phyloP scores from a whole-genome alignment of 768 basidiomycete species.

The Myochromella boudieri region DNA sequence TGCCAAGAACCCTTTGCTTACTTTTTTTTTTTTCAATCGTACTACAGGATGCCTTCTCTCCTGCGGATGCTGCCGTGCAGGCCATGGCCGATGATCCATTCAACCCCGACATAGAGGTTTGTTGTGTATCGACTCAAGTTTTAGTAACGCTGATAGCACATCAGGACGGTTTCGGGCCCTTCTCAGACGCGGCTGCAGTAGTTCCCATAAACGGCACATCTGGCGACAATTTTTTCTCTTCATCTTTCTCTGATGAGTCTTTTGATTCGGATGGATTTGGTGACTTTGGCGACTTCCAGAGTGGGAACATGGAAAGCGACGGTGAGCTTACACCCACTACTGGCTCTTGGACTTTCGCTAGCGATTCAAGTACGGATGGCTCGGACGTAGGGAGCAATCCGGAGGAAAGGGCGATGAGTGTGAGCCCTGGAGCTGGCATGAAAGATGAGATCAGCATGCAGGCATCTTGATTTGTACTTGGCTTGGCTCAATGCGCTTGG shows the following conservation, averaged over 20 bases:
- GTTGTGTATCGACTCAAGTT: constrained; percentile 16
- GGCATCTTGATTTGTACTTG: not conserved
- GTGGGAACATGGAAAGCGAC: constrained; percentile 32
- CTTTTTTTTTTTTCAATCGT: not conserved
- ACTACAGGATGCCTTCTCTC: constrained; percentile 54
- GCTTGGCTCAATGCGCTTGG: not conserved
- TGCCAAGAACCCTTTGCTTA: not conserved
- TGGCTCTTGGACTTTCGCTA: constrained; percentile 72
- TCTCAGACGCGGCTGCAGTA: constrained; percentile 60
- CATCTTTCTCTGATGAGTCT: constrained; percentile 55
- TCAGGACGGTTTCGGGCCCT: constrained; percentile 76
- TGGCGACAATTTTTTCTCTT: constrained; percentile 58
- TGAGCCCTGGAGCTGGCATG: constrained; percentile 9
- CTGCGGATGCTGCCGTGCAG: constrained; percentile 30
- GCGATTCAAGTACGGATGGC: constrained; percentile 33
- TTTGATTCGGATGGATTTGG: constrained; percentile 70
- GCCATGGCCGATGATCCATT: constrained; percentile 51
- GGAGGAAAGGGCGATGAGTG: constrained; percentile 10
- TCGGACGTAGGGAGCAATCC: constrained; percentile 23
- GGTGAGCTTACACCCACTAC: constrained; percentile 58
- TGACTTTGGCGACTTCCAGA: constrained; percentile 81
- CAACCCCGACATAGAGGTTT: constrained; percentile 52
- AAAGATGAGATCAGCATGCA: constrained; percentile 5
- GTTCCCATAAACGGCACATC: constrained; percentile 20
- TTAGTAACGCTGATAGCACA: not conserved